A percentile compares a stretch with the other conserved stretches of the same genome.
Evolutionary conservation across 768 basidiomycete species (phyloP).

Genomic region (Krasilnikovozyma curviuscula): DNA sequence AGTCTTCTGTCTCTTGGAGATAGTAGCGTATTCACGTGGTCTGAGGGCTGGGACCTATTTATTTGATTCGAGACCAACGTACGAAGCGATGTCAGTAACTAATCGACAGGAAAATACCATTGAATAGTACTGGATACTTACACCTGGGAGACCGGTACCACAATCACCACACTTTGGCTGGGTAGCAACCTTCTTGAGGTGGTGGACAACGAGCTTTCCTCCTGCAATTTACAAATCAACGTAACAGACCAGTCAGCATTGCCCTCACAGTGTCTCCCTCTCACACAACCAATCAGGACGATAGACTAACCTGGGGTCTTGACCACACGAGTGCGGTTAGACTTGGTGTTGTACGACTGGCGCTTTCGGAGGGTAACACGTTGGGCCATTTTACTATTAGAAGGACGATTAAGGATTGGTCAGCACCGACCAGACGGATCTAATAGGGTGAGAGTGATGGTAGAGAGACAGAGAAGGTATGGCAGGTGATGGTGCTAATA

Average conservation of each 20-base stretch:
- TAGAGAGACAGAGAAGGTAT: too few relatives aligned
- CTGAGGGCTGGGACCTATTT: slow-evolving; percentile 78
- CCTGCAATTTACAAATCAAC: background rate
- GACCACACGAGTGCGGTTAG: slow-evolving; percentile 80
- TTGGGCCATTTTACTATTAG: slow-evolving; percentile 68
- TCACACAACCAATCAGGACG: background rate
- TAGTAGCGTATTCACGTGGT: slow-evolving; percentile 81
- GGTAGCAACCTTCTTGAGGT: slow-evolving; percentile 76
- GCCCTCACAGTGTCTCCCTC: background rate
- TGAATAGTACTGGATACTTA: slow-evolving; percentile 31
- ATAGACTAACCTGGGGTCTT: slow-evolving; percentile 68
- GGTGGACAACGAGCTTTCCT: slow-evolving; percentile 93
- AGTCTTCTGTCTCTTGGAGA: slow-evolving; percentile 94
- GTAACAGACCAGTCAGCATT: background rate
- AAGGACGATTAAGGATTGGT: too few relatives aligned
- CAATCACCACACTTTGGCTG: slow-evolving; percentile 44
- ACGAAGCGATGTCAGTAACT: background rate
- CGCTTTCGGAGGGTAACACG: slow-evolving; percentile 99
- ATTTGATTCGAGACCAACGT: background rate
- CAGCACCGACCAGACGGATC: too few relatives aligned
- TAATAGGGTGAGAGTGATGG: too few relatives aligned
- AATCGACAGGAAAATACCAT: background rate
- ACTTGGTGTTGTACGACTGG: slow-evolving; percentile 92
- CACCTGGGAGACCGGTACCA: slow-evolving; percentile 78
- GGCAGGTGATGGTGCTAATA: too few relatives aligned